These are phyloP conservation scores for Schizophyllum commune DNA, from an alignment of 1,284 basidiomycete species.

Conservation along the genomic window DNA sequence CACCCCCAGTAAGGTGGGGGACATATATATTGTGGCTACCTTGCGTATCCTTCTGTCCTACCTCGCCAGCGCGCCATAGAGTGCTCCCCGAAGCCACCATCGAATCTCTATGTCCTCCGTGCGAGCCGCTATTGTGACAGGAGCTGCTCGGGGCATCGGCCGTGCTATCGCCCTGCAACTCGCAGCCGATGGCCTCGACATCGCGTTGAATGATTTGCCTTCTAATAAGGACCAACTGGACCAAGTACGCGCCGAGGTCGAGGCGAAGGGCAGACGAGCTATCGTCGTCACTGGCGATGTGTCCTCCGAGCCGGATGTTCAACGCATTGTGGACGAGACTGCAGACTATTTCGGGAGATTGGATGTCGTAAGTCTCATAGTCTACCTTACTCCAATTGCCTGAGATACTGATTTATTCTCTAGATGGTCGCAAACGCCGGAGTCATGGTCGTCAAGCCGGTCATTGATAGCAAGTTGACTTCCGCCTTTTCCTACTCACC, in stretches of 20 bases:
- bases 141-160: conserved; percentile 33
- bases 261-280: conserved; percentile 19
- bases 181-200: conserved; percentile 32
- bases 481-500: background rate
- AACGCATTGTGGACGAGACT: conserved; percentile 24
- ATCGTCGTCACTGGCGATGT: conserved; percentile 25
- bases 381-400: too few species aligned
- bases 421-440: conserved; percentile 30
- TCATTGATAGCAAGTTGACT: conserved; percentile 13
- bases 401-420: background rate
- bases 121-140: conserved; percentile 27
- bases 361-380: conserved; percentile 23
- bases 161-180: conserved; percentile 32
- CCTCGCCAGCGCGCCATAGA: too few species aligned
- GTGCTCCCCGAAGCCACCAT: too few species aligned
- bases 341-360: conserved; percentile 23
- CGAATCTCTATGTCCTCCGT: too few species aligned
- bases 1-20: too few species aligned
- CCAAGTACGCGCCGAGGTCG: conserved; percentile 22
- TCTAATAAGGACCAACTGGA: conserved; percentile 20
- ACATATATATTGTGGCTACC: too few species aligned
- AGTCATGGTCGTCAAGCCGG: conserved; percentile 6
- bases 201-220: conserved; percentile 30
- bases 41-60: too few species aligned
- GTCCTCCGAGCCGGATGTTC: conserved; percentile 27